phyloP scores from a whole-genome alignment of 768 basidiomycete genomes.

The Ephemerocybe angulata region DNA sequence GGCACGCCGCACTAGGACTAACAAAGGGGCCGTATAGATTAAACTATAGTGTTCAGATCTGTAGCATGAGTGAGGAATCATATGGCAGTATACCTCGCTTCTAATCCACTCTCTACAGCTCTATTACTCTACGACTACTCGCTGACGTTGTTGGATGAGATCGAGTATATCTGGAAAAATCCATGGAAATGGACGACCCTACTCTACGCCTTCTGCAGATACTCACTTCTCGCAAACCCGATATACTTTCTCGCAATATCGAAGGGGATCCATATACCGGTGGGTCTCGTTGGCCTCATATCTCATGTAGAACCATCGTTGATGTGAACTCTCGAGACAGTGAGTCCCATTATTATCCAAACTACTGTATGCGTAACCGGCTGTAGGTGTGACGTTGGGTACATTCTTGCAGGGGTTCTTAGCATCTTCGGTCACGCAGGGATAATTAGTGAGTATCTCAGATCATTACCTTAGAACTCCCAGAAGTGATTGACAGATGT shows the following conservation, averaged over 20 bases:
- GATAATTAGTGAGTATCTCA: not conserved
- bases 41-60: not conserved
- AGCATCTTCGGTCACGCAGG: conserved; percentile 7
- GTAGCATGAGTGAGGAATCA: not conserved
- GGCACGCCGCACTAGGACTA: too few species aligned
- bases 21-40: too few species aligned
- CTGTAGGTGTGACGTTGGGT: not conserved
- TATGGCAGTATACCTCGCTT: not conserved
- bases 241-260: conserved; percentile 1
- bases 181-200: not conserved
- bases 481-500: not conserved
- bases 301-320: too few species aligned
- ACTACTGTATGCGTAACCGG: not conserved
- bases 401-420: not conserved
- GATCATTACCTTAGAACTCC: not conserved
- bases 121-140: conserved; percentile 8
- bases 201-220: conserved; percentile 7
- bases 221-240: conserved; percentile 4
- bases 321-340: too few species aligned
- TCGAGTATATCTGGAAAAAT: conserved; percentile 1
- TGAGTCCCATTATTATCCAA: too few species aligned
- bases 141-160: conserved; percentile 7
- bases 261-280: not conserved
- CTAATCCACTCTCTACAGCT: not conserved
- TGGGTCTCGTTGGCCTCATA: too few species aligned